Conservation (phyloP, 2,329 filamentous ascomycete genomes). For the Balansia obtecta region DNA sequence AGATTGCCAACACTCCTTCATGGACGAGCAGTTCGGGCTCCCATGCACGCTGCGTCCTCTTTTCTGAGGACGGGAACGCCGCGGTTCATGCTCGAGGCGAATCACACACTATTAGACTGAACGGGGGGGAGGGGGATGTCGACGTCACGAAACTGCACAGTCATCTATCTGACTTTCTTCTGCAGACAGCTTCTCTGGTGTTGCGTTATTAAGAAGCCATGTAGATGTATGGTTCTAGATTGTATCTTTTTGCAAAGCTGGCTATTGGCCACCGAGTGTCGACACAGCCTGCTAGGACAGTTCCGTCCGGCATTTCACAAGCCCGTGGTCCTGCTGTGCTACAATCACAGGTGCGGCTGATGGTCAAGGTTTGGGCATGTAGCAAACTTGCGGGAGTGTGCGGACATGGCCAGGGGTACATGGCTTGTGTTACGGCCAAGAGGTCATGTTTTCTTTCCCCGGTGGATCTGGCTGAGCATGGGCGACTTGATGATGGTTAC, state of each 20-base stretch:
- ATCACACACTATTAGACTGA: slow-evolving; percentile 18
- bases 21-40: slow-evolving; percentile 10
- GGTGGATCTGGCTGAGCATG: too few relatives aligned
- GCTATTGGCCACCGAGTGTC: too few relatives aligned
- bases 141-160: background rate
- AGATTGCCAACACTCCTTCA: slow-evolving; percentile 6
- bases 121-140: background rate
- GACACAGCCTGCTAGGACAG: too few relatives aligned
- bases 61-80: slow-evolving; percentile 31
- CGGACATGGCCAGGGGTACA: background rate
- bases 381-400: background rate
- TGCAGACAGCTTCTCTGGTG: background rate
- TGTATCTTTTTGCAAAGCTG: too few relatives aligned
- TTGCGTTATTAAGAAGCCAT: too few relatives aligned
- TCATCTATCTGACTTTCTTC: too few relatives aligned
- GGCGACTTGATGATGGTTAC: too few relatives aligned
- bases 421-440: too few relatives aligned
- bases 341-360: background rate
- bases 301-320: background rate
- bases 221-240: too few relatives aligned
- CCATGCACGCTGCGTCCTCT: slow-evolving; percentile 28
- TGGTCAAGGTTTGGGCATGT: background rate
- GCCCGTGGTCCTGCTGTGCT: too few relatives aligned
- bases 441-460: too few relatives aligned
- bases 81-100: slow-evolving; percentile 23